These are phyloP conservation scores for Cladophialophora chaetospira DNA, from an alignment of 2,329 filamentous ascomycete genomes.

Conservation along the genomic window DNA sequence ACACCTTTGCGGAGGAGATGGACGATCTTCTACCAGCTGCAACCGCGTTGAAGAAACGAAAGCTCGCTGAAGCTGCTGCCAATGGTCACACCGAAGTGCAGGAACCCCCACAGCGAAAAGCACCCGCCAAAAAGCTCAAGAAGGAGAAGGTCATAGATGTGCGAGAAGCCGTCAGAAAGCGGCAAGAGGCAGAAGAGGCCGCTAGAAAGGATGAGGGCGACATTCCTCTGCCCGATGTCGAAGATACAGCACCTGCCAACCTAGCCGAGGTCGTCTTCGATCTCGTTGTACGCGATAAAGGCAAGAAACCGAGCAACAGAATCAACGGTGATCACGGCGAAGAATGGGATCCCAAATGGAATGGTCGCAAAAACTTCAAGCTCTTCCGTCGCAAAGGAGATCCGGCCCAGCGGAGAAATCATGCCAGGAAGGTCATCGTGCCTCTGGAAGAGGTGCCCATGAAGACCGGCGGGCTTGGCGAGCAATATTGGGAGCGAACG, in stretches of 20 bases:
- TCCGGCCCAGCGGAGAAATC: conserved; percentile 32
- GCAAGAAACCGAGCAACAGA: conserved; percentile 33
- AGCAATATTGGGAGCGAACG: conserved; percentile 68
- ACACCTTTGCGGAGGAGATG: conserved; percentile 54
- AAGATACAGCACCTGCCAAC: conserved; percentile 61
- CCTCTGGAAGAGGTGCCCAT: conserved; percentile 69
- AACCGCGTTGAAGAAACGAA: conserved; percentile 75
- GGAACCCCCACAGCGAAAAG: conserved; percentile 31
- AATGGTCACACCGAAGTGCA: conserved; percentile 28
- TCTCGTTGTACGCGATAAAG: conserved; percentile 48
- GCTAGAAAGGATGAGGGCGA: conserved; percentile 49
- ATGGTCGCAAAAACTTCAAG: conserved; percentile 95
- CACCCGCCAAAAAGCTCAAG: conserved; percentile 47
- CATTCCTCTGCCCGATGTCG: conserved; percentile 65
- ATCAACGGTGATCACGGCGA: conserved; percentile 48
- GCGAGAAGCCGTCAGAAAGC: conserved; percentile 61
- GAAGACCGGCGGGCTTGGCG: conserved; percentile 72
- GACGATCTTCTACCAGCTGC: conserved; percentile 78
- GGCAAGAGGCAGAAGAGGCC: conserved; percentile 38
- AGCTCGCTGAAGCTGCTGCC: conserved; percentile 59
- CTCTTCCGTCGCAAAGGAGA: conserved; percentile 70
- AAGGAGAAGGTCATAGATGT: conserved; percentile 64
- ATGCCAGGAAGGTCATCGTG: conserved; percentile 62
- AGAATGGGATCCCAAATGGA: conserved; percentile 87
- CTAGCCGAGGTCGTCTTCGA: conserved; percentile 78